Evolutionary conservation across 257 asterid genomes (phyloP).

Genomic region (Haberlea rhodopensis): DNA sequence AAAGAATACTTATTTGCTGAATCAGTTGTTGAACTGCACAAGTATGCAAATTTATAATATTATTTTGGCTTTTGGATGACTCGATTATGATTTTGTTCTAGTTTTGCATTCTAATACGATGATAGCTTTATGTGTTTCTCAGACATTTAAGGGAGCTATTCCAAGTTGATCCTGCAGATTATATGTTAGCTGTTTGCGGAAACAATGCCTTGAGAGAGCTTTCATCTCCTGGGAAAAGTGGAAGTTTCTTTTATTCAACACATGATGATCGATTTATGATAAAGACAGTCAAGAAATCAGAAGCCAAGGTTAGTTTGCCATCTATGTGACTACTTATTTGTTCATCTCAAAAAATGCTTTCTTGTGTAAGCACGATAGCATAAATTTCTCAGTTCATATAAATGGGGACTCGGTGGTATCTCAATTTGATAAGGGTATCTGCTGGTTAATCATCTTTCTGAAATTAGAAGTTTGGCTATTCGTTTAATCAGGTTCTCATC

Average conservation of each 20-base stretch:
- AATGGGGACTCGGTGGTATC: too few relatives aligned
- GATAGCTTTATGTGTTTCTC: constrained; percentile 27
- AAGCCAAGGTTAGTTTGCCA: constrained; percentile 84
- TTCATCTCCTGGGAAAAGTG: constrained; percentile 99
- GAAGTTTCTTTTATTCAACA: constrained; percentile 88
- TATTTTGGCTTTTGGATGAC: constrained; percentile 4
- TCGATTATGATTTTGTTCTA: background rate
- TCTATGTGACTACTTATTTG: constrained; percentile 27
- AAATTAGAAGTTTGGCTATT: constrained; percentile 22
- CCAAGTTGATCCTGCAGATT: constrained; percentile 97
- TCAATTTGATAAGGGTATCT: background rate
- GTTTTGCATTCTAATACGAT: constrained; percentile 20
- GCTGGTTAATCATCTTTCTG: constrained; percentile 1
- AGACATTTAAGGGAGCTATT: constrained; percentile 86
- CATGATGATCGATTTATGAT: constrained; percentile 97
- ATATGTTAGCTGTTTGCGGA: constrained; percentile 93
- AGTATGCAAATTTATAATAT: constrained; percentile 11
- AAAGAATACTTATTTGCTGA: background rate
- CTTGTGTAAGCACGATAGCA: background rate
- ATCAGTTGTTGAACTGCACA: too few relatives aligned
- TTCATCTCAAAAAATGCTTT: background rate
- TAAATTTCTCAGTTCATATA: too few relatives aligned
- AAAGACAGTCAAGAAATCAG: constrained; percentile 95
- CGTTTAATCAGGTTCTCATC: constrained; percentile 66
- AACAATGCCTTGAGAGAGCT: constrained; percentile 90